Conservation (phyloP, 2,329 filamentous ascomycete species). For the Aspergillus piperis region DNA sequence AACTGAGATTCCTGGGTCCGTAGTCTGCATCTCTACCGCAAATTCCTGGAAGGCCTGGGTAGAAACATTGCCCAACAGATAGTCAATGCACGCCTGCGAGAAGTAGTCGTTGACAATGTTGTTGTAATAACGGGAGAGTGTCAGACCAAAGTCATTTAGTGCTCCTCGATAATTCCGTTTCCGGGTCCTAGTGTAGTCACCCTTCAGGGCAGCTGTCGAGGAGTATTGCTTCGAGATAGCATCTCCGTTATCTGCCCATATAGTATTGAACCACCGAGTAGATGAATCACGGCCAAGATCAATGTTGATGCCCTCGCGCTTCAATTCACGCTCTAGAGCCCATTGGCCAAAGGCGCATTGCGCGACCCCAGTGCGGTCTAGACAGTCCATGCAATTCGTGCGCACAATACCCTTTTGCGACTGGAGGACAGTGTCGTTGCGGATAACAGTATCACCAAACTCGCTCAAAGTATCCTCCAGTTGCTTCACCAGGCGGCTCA, state of each 20-base stretch:
- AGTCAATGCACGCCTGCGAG: conserved; percentile 92
- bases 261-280: conserved; percentile 89
- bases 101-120: conserved; percentile 99
- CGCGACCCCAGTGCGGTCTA: conserved; percentile 94
- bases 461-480: conserved; percentile 68
- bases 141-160: conserved; percentile 86
- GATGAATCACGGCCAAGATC: conserved; percentile 73
- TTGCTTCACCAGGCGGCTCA: conserved; percentile 72
- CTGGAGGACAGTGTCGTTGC: conserved; percentile 44
- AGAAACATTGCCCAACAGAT: conserved; percentile 84
- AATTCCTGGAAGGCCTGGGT: conserved; percentile 90
- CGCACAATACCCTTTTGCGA: conserved; percentile 76
- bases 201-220: conserved; percentile 92
- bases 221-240: conserved; percentile 95
- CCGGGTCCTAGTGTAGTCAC: conserved; percentile 88
- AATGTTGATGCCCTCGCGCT: conserved; percentile 73
- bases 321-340: conserved; percentile 78
- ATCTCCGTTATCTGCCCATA: conserved; percentile 98
- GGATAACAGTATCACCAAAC: conserved; percentile 69
- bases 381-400: conserved; percentile 98
- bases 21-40: conserved; percentile 87
- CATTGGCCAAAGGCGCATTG: conserved; percentile 87
- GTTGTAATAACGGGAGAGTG: conserved; percentile 71
- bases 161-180: conserved; percentile 91
- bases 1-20: conserved; percentile 87